phyloP scores from a whole-genome alignment of 2,329 filamentous ascomycete species.

The Dothideomycetes sp. region DNA sequence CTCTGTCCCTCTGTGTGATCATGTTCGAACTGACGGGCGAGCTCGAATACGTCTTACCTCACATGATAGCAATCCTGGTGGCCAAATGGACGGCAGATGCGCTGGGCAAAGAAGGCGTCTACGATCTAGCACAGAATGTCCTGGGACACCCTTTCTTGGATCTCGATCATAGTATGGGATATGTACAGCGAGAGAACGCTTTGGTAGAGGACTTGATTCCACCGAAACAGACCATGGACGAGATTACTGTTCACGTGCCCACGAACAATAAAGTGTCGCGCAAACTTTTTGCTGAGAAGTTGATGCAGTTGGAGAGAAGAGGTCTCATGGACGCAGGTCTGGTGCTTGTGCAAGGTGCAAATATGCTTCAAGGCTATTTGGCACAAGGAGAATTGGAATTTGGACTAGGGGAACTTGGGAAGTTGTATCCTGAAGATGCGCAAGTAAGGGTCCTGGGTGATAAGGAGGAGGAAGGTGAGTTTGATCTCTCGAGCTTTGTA shows the following conservation, averaged over 20 bases:
- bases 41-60: conserved; percentile 47
- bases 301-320: conserved; percentile 38
- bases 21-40: conserved; percentile 55
- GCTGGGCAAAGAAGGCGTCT: conserved; percentile 45
- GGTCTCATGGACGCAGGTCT: conserved; percentile 51
- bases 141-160: conserved; percentile 52
- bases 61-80: conserved; percentile 51
- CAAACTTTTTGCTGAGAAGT: conserved; percentile 35
- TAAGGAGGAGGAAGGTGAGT: conserved; percentile 25
- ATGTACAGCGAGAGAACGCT: conserved; percentile 31
- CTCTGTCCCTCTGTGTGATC: conserved; percentile 49
- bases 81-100: conserved; percentile 52
- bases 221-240: conserved; percentile 45
- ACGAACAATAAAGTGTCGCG: conserved; percentile 35
- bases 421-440: conserved; percentile 26
- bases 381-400: conserved; percentile 46
- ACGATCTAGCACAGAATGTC: conserved; percentile 51
- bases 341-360: conserved; percentile 42
- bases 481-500: conserved; percentile 42
- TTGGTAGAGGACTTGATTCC: conserved; percentile 43
- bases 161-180: conserved; percentile 38
- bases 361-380: conserved; percentile 47
- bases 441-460: conserved; percentile 33
- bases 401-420: conserved; percentile 32
- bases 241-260: conserved; percentile 45